Base-by-base conservation (phyloP, 2,329 filamentous ascomycete species). In the Ampelomyces quisqualis region DNA sequence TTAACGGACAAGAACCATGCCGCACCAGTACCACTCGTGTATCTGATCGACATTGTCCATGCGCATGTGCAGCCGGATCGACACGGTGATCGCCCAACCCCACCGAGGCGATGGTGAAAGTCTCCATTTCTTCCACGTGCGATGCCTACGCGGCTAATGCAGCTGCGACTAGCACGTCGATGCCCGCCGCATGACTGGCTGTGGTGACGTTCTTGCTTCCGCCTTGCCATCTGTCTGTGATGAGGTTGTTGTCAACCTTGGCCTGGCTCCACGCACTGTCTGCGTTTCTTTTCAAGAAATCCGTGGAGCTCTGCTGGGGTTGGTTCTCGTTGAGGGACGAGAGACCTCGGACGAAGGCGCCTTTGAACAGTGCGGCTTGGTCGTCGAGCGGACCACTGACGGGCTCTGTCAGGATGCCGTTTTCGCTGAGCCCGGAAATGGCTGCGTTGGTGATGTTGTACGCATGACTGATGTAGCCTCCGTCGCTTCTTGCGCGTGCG, bases 81-180 rank as follows among this genome's bases (percentile, higher is more conserved):
- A n/a, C n/a, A n/a, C n/a, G n/a, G n/a, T n/a, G n/a, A n/a, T n/a
- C n/a, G n/a, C n/a, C n/a, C n/a, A n/a, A n/a, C n/a, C n/a, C n/a
- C n/a, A n/a, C n/a, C n/a, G n/a, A n/a, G n/a, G n/a, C n/a, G n/a
- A n/a, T n/a, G n/a, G n/a, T n/a, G n/a, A n/a, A n/a, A n/a, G n/a
- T n/a, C n/a, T n/a, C n/a, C n/a, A n/a, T n/a, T n/a, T n/a, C n/a
- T n/a, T n/a, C n/a, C n/a, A 29, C 27, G 10, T 15, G 18, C 31
- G n/a, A 13, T 4, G 5, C 11, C 15, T 40, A 50, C 23, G 32
- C 30, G 13, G 41, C 46, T 31, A 48, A 30, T 1, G 53, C 56
- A 26, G 64, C 64, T 34, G 80, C 83, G 39, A 86, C 79, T 14
- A 86, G 64, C n/a, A 75, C 76, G 67, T 86, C 83, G 53, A 86